Evolutionary conservation across 495 filamentous ascomycete genomes (phyloP).

Genomic region (Penicillium manginii): DNA sequence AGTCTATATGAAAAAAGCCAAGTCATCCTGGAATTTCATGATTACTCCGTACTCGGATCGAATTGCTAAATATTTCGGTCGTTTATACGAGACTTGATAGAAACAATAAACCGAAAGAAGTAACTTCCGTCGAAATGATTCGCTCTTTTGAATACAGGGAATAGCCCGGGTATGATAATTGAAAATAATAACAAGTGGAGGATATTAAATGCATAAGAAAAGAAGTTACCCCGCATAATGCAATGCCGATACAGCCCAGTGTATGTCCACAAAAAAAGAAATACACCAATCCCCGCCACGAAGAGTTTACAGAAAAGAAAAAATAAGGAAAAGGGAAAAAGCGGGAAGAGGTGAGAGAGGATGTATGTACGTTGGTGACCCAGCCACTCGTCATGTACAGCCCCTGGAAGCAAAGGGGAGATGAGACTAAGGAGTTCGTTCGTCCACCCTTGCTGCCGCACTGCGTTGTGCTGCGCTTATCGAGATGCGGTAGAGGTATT

Average conservation of each 20-base stretch:
- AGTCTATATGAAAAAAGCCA: conserved; percentile 2
- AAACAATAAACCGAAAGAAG: no score
- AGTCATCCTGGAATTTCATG: neutral
- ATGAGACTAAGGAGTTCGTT: neutral
- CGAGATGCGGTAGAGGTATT: conserved; percentile 15
- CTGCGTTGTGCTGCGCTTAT: conserved; percentile 16
- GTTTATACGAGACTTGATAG: no score
- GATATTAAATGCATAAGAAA: conserved; percentile 22
- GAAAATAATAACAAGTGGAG: conserved; percentile 5
- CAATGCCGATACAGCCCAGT: conserved; percentile 28
- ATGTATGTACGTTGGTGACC: conserved; percentile 27
- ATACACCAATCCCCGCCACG: neutral
- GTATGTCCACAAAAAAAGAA: conserved; percentile 14
- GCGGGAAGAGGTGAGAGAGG: conserved; percentile 9
- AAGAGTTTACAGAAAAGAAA: conserved; percentile 6
- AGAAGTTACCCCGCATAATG: conserved; percentile 26
- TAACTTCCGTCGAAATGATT: no score
- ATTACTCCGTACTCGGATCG: no score
- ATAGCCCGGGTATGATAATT: conserved; percentile 2
- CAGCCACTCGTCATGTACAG: conserved; percentile 28
- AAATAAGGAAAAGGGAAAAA: neutral
- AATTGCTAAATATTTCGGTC: no score
- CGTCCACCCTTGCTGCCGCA: neutral
- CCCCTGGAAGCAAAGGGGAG: neutral
- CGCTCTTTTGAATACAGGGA: no score